Evolutionary conservation across 1,284 basidiomycete species (phyloP).

Genomic region (Ustilago trichophora): DNA sequence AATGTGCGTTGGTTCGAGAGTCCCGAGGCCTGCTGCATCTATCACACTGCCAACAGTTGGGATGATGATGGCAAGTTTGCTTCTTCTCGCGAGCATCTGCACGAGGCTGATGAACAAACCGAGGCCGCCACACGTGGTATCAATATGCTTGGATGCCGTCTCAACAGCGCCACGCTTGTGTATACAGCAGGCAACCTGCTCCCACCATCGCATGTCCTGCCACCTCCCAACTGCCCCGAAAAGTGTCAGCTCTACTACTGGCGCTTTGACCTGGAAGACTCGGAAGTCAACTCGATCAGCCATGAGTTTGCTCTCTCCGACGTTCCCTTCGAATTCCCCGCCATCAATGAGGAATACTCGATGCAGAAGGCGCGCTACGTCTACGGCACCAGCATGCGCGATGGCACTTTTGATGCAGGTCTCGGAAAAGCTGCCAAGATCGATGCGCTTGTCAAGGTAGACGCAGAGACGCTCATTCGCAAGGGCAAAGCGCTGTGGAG

Average conservation of each 20-base stretch:
- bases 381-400: constrained; percentile 64
- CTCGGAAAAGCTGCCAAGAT: constrained; percentile 70
- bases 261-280: constrained; percentile 62
- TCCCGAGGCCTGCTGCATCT: constrained; percentile 69
- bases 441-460: constrained; percentile 69
- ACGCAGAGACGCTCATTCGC: constrained; percentile 66
- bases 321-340: constrained; percentile 70
- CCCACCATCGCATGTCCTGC: constrained; percentile 61
- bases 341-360: constrained; percentile 64
- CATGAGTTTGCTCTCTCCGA: constrained; percentile 69
- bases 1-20: constrained; percentile 67
- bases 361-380: constrained; percentile 68
- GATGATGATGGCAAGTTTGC: constrained; percentile 60
- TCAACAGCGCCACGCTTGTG: constrained; percentile 69
- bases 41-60: constrained; percentile 71
- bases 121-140: constrained; percentile 11
- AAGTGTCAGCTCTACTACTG: constrained; percentile 69
- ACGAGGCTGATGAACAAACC: neutral
- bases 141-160: constrained; percentile 69
- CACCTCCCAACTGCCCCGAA: constrained; percentile 66
- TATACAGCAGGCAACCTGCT: constrained; percentile 69
- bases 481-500: constrained; percentile 60
- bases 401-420: constrained; percentile 68
- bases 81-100: no score
- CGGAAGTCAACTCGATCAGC: constrained; percentile 48